Conservation (phyloP, 805 yeast species). For the Hanseniaspora jakobsenii region DNA sequence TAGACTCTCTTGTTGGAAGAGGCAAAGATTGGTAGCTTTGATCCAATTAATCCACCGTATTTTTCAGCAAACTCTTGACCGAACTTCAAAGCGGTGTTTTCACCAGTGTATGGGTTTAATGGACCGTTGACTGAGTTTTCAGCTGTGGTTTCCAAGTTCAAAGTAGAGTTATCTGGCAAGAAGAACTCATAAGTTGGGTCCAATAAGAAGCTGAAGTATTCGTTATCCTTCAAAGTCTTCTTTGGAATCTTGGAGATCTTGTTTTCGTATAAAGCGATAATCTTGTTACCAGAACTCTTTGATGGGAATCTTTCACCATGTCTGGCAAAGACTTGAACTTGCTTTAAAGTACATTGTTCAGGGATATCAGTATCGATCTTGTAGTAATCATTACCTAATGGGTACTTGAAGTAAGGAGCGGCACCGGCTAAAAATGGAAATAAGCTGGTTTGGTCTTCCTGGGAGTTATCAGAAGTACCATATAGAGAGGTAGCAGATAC, state of each 20-base stretch:
- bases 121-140: conserved; percentile 20
- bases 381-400: conserved; percentile 30
- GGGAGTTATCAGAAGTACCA: not conserved
- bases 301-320: conserved; percentile 75
- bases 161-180: conserved; percentile 30
- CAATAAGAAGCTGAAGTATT: conserved; percentile 41
- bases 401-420: conserved; percentile 43
- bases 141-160: conserved; percentile 33
- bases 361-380: conserved; percentile 43
- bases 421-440: conserved; percentile 42
- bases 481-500: conserved; percentile 2
- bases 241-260: conserved; percentile 27
- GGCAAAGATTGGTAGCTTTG: conserved; percentile 37
- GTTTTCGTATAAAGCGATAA: conserved; percentile 1
- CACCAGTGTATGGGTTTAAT: conserved; percentile 36
- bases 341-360: conserved; percentile 42
- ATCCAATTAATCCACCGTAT: conserved; percentile 32
- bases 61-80: conserved; percentile 36
- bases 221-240: conserved; percentile 26
- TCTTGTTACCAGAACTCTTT: conserved; percentile 25
- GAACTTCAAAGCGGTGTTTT: conserved; percentile 33
- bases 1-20: conserved; percentile 39
- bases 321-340: conserved; percentile 59
- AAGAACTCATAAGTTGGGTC: conserved; percentile 36
- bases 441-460: conserved; percentile 25